Conservation (phyloP, 2,329 filamentous ascomycete genomes). For the Amphichorda felina region DNA sequence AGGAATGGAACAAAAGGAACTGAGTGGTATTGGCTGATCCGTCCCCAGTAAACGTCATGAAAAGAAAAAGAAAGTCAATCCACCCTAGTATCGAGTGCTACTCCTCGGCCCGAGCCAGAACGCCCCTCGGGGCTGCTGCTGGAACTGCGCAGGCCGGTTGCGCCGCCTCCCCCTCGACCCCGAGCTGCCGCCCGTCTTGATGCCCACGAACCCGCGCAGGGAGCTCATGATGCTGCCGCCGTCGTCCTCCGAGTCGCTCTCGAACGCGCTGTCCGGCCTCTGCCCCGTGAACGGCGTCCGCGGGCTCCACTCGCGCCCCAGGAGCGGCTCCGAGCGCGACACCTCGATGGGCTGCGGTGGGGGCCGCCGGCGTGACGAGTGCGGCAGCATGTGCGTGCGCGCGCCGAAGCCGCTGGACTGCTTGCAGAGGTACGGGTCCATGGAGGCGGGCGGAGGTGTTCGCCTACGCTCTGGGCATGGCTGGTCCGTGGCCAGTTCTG, state of each 20-base stretch:
- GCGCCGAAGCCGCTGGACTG: slow-evolving; percentile 1
- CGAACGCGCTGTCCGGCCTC: slow-evolving; percentile 15
- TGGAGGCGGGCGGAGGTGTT: neutral
- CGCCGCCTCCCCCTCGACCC: no score
- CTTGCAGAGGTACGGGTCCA: neutral
- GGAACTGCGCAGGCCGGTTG: neutral
- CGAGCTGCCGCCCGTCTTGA: no score
- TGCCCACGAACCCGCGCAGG: neutral
- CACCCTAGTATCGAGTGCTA: no score
- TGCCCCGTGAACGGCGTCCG: neutral
- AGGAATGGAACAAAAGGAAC: no score
- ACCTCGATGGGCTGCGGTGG: neutral
- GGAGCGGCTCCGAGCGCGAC: neutral
- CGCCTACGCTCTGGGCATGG: neutral
- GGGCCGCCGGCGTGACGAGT: neutral
- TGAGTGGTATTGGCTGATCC: no score
- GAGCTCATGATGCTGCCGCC: slow-evolving; percentile 2
- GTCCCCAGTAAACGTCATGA: no score
- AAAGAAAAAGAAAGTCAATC: no score
- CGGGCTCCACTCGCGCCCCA: neutral
- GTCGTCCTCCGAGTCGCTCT: slow-evolving; percentile 18
- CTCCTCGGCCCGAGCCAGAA: no score
- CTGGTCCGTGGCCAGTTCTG: slow-evolving; percentile 12
- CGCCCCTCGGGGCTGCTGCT: no score
- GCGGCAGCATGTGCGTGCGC: neutral